Conservation (phyloP, 2,329 filamentous ascomycete genomes). For the Exutisphaerella laricina region DNA sequence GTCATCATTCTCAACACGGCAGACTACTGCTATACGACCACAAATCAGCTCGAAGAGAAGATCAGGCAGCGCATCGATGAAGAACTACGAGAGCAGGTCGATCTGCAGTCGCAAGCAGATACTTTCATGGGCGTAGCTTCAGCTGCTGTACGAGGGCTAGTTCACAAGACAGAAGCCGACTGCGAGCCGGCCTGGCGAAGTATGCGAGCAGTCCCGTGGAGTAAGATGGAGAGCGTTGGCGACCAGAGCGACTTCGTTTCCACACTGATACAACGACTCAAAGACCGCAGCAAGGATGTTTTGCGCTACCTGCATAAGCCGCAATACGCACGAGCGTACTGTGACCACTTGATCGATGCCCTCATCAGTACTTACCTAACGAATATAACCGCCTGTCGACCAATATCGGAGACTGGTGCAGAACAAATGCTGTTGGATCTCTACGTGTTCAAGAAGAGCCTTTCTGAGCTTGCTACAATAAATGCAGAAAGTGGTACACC, state of each 20-base stretch:
- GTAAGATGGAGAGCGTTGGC: slow-evolving; percentile 83
- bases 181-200: slow-evolving; percentile 89
- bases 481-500: slow-evolving; percentile 50
- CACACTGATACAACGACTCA: slow-evolving; percentile 69
- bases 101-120: slow-evolving; percentile 88
- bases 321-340: slow-evolving; percentile 90
- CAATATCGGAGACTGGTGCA: slow-evolving; percentile 87
- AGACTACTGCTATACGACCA: slow-evolving; percentile 94
- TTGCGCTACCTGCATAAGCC: slow-evolving; percentile 75
- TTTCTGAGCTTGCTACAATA: slow-evolving; percentile 63
- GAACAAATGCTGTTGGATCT: slow-evolving; percentile 98
- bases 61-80: slow-evolving; percentile 85
- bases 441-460: slow-evolving; percentile 77
- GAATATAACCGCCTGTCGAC: slow-evolving; percentile 82
- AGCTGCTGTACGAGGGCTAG: slow-evolving; percentile 75
- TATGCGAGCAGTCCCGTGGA: slow-evolving; percentile 96
- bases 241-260: slow-evolving; percentile 91
- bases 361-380: slow-evolving; percentile 72
- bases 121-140: slow-evolving; percentile 93
- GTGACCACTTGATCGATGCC: slow-evolving; percentile 89
- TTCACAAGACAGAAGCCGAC: slow-evolving; percentile 74
- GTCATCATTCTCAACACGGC: slow-evolving; percentile 90
- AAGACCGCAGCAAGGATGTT: slow-evolving; percentile 66
- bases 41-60: slow-evolving; percentile 87
- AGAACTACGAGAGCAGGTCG: slow-evolving; percentile 68